Base-by-base conservation (phyloP, 768 basidiomycete species). In the Filobasidium floriforme region DNA sequence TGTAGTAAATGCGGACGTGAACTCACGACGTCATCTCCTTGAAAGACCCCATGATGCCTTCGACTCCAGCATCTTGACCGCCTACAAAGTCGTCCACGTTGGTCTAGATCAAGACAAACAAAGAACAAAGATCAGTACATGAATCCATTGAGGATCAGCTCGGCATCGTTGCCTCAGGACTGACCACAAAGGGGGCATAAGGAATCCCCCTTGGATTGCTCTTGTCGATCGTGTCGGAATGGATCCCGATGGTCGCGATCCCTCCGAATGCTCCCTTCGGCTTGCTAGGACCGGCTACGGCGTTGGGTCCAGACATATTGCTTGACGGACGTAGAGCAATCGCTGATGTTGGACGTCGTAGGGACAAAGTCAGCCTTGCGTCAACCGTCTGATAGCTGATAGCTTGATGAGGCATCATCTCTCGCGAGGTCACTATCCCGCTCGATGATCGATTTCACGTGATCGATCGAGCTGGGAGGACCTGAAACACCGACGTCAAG, bases 1-100 rank as follows among this genome's bases (percentile, higher is more conserved):
- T n/a, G n/a, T n/a, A n/a, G n/a, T 51, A 41, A 28, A 5, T n/a
- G 6, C 9, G 15, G 64, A 49, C 64, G 15, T 22, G 32, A 12
- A 81, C 92, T 80, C 81, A 97, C 93, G 92, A 89, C 78, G 96
- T 84, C 26, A 90, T 92, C 80, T 94, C 92, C 75, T 96, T 90
- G 75, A 97, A 89, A 51, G 82, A 82, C 76, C 85, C 87, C 66
- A 99, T 82, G 0, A 88, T 84, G 29, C 80, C 81, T 75, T 97
- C 93, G 26, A 89, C 85, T 59, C 88, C 88, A 1, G 82, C 88
- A 55, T 90, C 86, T 26, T 87, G 82, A 0, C 89, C 86, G 3
- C 88, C 89, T 10, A 99, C 81, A 75, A 91, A 90, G 72, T 88
- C 86, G 63, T 89, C 89, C 51, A 98, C 89, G 80, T 94, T 85